Evolutionary conservation across 441 rosid species (phyloP).

Genomic region (Populus trichocarpa): DNA sequence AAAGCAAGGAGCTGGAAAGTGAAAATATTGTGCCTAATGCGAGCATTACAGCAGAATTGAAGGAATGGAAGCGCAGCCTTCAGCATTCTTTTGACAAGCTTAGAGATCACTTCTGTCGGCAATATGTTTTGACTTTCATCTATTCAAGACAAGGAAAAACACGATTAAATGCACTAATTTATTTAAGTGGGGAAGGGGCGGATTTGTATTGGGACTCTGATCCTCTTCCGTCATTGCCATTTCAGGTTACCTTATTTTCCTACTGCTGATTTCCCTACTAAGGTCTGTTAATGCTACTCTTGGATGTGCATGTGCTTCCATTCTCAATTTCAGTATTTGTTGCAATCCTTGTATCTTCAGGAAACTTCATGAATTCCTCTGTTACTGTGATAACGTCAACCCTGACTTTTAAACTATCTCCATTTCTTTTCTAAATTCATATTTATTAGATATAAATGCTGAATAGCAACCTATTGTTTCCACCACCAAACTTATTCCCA

Average conservation of each 20-base stretch:
- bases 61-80: constrained; percentile 88
- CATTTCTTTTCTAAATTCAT: neutral
- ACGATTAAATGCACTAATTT: constrained; percentile 69
- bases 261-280: constrained; percentile 1
- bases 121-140: constrained; percentile 90
- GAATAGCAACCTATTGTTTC: neutral
- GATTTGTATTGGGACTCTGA: constrained; percentile 49
- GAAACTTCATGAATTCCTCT: neutral
- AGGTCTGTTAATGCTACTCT: neutral
- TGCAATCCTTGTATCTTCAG: neutral
- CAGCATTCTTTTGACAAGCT: constrained; percentile 92
- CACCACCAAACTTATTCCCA: neutral
- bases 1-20: constrained; percentile 40
- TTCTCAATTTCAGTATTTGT: constrained; percentile 4
- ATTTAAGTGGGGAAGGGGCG: constrained; percentile 62
- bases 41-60: constrained; percentile 55
- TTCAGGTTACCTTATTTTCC: constrained; percentile 58
- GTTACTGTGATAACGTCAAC: neutral
- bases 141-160: constrained; percentile 93
- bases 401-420: neutral
- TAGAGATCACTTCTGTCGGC: constrained; percentile 87
- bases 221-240: constrained; percentile 89
- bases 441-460: neutral
- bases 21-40: constrained; percentile 40
- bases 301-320: neutral